A percentile compares a stretch with the other conserved stretches of the same genome.
These are phyloP conservation scores for Dioszegia crocea DNA, from an alignment of 768 basidiomycete genomes.

Conservation along the genomic window DNA sequence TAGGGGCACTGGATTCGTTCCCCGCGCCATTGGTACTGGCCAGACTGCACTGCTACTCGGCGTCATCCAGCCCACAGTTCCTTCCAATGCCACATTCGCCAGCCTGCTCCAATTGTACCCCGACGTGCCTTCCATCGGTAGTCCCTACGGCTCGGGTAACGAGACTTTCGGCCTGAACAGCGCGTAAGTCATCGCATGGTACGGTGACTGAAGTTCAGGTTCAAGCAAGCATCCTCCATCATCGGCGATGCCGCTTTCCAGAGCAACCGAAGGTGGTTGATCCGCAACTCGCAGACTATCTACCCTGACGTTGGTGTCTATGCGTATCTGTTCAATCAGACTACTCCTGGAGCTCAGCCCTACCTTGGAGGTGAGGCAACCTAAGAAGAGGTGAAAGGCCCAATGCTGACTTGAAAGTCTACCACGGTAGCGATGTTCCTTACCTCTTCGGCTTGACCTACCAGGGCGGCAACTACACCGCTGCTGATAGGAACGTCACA, in stretches of 20 bases:
- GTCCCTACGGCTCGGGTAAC: constrained; percentile 44
- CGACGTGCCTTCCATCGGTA: constrained; percentile 25
- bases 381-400: neutral
- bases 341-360: constrained; percentile 7
- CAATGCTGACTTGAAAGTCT: constrained; percentile 14
- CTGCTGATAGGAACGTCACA: constrained; percentile 19
- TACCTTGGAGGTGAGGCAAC: constrained; percentile 24
- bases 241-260: constrained; percentile 44
- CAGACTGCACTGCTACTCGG: constrained; percentile 15
- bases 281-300: constrained; percentile 23
- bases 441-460: constrained; percentile 13
- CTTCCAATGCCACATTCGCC: constrained; percentile 21
- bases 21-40: constrained; percentile 14
- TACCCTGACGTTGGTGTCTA: constrained; percentile 21
- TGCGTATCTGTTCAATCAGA: constrained; percentile 42
- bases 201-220: constrained; percentile 11
- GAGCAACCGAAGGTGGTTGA: constrained; percentile 33
- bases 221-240: constrained; percentile 35
- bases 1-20: constrained; percentile 44
- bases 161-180: constrained; percentile 37
- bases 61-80: constrained; percentile 16
- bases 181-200: constrained; percentile 14
- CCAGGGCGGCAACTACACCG: constrained; percentile 25
- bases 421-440: constrained; percentile 30
- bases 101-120: constrained; percentile 31